Percentiles rank a stretch among this genome's conserved stretches.
These are phyloP conservation scores for Suhomyces wounanorum DNA, from an alignment of 1,139 yeast species.

Conservation along the genomic window DNA sequence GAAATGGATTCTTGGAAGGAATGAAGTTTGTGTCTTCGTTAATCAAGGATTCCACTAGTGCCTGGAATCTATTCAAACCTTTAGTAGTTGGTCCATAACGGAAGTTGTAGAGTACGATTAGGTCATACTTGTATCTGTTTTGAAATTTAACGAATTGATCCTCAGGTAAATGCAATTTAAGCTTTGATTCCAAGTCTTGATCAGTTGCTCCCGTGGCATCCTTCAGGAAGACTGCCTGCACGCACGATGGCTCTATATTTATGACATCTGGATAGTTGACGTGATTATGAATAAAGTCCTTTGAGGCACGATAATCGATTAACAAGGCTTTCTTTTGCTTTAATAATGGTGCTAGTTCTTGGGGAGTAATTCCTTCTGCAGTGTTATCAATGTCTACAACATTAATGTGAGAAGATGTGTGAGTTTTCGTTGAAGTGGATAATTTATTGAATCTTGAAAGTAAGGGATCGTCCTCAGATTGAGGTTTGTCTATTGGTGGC, in stretches of 20 bases:
- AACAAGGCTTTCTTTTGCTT: conserved; percentile 38
- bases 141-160: conserved; percentile 54
- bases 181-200: conserved; percentile 57
- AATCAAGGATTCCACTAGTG: conserved; percentile 24
- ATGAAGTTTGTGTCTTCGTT: conserved; percentile 16
- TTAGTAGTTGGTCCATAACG: conserved; percentile 24
- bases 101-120: conserved; percentile 63
- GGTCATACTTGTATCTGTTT: conserved; percentile 55
- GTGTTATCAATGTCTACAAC: not conserved
- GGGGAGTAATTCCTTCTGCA: conserved; percentile 28
- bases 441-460: conserved; percentile 18
- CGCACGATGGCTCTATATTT: conserved; percentile 70
- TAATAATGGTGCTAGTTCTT: conserved; percentile 24
- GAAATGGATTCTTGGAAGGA: conserved; percentile 44
- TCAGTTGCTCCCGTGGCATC: conserved; percentile 49
- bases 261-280: conserved; percentile 56
- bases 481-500: not conserved
- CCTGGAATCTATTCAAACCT: conserved; percentile 31
- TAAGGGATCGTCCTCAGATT: conserved; percentile 15
- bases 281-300: conserved; percentile 60
- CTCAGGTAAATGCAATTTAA: conserved; percentile 55
- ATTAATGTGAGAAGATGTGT: not conserved
- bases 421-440: not conserved
- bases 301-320: conserved; percentile 66
- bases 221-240: conserved; percentile 21